Conservation (phyloP, 345 rosid genomes). For the Laguncularia racemosa region DNA sequence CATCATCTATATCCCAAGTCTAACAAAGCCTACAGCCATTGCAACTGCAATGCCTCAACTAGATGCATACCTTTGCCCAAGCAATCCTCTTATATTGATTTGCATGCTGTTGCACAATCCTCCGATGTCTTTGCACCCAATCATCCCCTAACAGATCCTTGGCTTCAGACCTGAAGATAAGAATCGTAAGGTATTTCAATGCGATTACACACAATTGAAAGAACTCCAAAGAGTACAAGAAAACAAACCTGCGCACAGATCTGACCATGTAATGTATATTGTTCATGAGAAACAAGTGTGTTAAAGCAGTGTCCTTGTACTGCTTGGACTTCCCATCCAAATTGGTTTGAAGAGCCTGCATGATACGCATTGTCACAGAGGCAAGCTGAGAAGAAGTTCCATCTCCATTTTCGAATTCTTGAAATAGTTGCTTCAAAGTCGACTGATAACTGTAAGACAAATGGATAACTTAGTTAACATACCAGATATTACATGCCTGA, state of each 20-base stretch:
- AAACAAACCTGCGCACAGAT: constrained; percentile 89
- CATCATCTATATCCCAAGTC: too few species aligned
- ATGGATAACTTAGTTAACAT: background rate
- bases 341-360: constrained; percentile 99
- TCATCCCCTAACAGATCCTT: constrained; percentile 98
- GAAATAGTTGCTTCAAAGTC: constrained; percentile 94
- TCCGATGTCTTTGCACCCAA: constrained; percentile 97
- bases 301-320: constrained; percentile 85
- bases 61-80: constrained; percentile 70
- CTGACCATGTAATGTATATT: constrained; percentile 98
- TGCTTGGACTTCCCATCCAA: constrained; percentile 95
- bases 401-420: constrained; percentile 70
- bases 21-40: background rate
- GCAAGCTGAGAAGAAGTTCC: constrained; percentile 70
- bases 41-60: background rate
- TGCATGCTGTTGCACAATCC: constrained; percentile 97
- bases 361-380: constrained; percentile 81
- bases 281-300: constrained; percentile 92
- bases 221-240: background rate
- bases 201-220: background rate
- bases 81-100: constrained; percentile 92
- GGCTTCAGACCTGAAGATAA: constrained; percentile 79
- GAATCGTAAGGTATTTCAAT: background rate
- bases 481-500: too few species aligned
- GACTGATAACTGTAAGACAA: constrained; percentile 70